Evolutionary conservation across 352 stramenopile species (phyloP), one percentile per base, ranked within the genome.

Genomic region (Halophytophthora polymorphica): DNA sequence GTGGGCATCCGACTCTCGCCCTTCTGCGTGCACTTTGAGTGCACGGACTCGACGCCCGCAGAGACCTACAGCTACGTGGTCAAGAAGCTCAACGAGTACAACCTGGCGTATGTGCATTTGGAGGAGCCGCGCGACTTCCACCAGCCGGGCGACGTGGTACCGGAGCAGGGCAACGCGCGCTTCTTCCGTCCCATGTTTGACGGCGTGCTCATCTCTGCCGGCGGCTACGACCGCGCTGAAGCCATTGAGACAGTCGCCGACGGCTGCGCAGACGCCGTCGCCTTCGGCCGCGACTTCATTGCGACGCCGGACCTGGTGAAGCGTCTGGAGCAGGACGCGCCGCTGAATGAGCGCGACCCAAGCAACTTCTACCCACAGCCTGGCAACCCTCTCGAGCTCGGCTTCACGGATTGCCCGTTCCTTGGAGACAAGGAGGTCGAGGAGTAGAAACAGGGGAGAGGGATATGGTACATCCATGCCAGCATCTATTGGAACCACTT

Each of bases 221-320:
- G 65, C 1, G 65, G 70, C n/a, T 83, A 72, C 56, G 60, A 62
- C 8, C 59, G 58, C 14, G 54, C 62, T 17, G 69, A 45, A 17
- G 46, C 60, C 12, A 60, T 71, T 19, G 52, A 63, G 14, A 58
- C 63, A 6, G 45, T 86, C 5, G 49, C 51, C 11, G 40, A 61
- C 11, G 71, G 69, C 13, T 33, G 58, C 1, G 70, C 61, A 6
- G 73, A 86, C 45, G 48, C 68, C 17, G 66, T 86, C 11, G 71
- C 61, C 5, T 79, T 74, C 42, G 73, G 75, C 6, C 64, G 73
- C 34, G 58, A 59, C 51, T 84, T 77, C 44, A 83, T 86, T 44
- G 61, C 73, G 19, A 86, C 81, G 45, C 73, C 75, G 28, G 73
- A 83, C 42, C 25, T 86, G 23, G 66, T 77, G 14, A 50, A 78